Evolutionary conservation across 2,329 filamentous ascomycete species (phyloP).

Genomic region (Geosmithia flava): DNA sequence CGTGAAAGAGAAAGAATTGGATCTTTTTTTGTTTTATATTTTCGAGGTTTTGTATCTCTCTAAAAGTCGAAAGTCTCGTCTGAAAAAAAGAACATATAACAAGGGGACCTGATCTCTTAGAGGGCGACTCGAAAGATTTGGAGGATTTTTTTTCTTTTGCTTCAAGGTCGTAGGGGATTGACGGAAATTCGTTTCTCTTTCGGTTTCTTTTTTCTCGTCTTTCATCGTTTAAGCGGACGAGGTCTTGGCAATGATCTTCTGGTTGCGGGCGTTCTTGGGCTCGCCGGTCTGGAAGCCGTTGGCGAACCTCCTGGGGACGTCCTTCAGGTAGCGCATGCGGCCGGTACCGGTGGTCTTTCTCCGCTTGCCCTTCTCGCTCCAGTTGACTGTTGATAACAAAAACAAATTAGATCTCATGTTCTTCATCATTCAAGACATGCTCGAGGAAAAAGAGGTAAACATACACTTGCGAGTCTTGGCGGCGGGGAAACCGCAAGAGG

Average conservation of each 20-base stretch:
- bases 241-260: conserved; percentile 2
- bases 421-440: not conserved
- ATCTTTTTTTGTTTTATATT: not conserved
- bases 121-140: no score
- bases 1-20: not conserved
- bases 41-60: not conserved
- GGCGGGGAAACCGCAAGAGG: conserved; percentile 89
- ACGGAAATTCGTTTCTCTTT: not conserved
- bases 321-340: conserved; percentile 91
- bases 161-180: not conserved
- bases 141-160: not conserved
- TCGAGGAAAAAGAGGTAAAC: conserved; percentile 26
- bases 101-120: not conserved
- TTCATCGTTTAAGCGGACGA: not conserved
- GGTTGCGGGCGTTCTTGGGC: conserved; percentile 63
- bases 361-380: conserved; percentile 99
- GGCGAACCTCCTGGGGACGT: conserved; percentile 84
- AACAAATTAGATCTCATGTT: not conserved
- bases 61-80: not conserved
- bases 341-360: conserved; percentile 98
- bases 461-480: conserved; percentile 98
- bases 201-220: not conserved
- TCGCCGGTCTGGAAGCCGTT: conserved; percentile 93
- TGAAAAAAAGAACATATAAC: not conserved
- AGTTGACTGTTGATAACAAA: conserved; percentile 62